These are phyloP conservation scores for Nicotiana tabacum DNA, from an alignment of 257 asterid species.

Conservation along the genomic window DNA sequence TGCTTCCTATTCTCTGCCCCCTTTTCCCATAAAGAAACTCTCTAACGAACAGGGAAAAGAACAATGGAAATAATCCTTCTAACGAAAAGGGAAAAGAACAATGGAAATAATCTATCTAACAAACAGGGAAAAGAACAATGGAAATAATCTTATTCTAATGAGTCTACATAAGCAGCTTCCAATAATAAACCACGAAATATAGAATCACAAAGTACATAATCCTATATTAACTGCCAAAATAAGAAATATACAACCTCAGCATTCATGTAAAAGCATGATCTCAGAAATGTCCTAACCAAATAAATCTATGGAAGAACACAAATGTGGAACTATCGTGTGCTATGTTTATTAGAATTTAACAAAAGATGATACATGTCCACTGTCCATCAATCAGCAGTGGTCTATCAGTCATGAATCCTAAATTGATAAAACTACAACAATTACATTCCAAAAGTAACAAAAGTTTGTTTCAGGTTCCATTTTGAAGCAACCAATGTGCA, in stretches of 20 bases:
- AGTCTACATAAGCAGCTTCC: background rate
- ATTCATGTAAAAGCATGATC: conserved; percentile 5
- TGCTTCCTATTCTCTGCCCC: background rate
- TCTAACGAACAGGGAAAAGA: too few relatives aligned
- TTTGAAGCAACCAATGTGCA: conserved; percentile 20
- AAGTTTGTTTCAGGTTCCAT: conserved; percentile 19
- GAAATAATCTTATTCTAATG: background rate
- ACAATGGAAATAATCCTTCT: background rate
- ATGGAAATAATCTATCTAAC: background rate
- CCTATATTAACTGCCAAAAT: background rate
- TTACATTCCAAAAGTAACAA: conserved; percentile 37
- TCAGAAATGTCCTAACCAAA: background rate
- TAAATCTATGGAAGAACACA: background rate
- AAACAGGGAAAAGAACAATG: background rate
- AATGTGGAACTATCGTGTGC: conserved; percentile 28
- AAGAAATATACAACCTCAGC: conserved; percentile 8
- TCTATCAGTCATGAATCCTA: conserved; percentile 56
- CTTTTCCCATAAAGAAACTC: background rate
- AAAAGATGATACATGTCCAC: conserved; percentile 45
- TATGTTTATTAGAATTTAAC: conserved; percentile 36
- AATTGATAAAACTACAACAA: conserved; percentile 56
- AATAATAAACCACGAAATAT: background rate
- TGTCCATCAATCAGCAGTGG: conserved; percentile 36
- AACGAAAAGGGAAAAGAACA: too few relatives aligned
- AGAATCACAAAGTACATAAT: background rate